Percentiles rank a stretch among this genome's conserved stretches.
phyloP scores from a whole-genome alignment of 2,329 filamentous ascomycete species.

The Aspergillus sp. region DNA sequence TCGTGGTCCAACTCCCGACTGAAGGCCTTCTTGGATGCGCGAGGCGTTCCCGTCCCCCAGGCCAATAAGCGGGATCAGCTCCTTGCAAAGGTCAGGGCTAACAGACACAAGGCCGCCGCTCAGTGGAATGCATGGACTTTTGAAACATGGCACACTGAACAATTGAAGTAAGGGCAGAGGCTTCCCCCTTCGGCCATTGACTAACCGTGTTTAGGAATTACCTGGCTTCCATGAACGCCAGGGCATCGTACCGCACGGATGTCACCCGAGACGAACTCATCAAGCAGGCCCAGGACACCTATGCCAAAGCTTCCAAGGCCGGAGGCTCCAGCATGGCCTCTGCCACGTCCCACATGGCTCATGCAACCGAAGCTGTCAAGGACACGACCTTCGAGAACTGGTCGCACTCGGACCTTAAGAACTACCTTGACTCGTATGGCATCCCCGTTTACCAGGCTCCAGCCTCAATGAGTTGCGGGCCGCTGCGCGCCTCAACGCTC shows the following conservation, averaged over 20 bases:
- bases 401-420: conserved; percentile 62
- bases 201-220: conserved; percentile 33
- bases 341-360: conserved; percentile 59
- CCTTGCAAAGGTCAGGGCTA: conserved; percentile 61
- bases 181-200: conserved; percentile 38
- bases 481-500: conserved; percentile 61
- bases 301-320: conserved; percentile 38
- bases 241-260: conserved; percentile 53
- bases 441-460: conserved; percentile 57
- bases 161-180: conserved; percentile 46
- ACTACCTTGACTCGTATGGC: conserved; percentile 71
- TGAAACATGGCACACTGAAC: conserved; percentile 64
- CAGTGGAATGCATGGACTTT: conserved; percentile 69
- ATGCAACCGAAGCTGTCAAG: conserved; percentile 58
- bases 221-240: conserved; percentile 39
- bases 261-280: conserved; percentile 65
- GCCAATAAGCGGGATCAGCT: conserved; percentile 62
- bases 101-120: conserved; percentile 59
- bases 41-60: conserved; percentile 66
- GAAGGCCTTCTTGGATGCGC: conserved; percentile 68
- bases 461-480: conserved; percentile 61
- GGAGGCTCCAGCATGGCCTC: conserved; percentile 47
- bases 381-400: conserved; percentile 61
- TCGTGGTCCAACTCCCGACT: conserved; percentile 68
- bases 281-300: conserved; percentile 42